Conservation (phyloP, 225 moss, liverwort and hornwort genomes). For the Polytrichum commune region DNA sequence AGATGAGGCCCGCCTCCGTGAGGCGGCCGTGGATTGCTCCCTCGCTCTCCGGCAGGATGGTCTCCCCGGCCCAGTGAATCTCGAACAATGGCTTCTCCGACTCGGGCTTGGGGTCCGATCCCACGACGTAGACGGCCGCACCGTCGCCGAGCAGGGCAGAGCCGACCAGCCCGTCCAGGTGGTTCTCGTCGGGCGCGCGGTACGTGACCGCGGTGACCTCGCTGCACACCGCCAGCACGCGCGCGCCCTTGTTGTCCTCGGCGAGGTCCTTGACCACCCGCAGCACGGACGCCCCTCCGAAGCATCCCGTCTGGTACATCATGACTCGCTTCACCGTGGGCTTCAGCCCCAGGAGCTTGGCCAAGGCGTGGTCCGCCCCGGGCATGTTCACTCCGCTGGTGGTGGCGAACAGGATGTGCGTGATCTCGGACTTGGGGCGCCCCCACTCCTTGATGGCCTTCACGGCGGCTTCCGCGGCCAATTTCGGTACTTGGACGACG, state of each 20-base stretch:
- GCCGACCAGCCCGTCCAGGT: slow-evolving; percentile 44
- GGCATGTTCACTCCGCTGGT: slow-evolving; percentile 55
- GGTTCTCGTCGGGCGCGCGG: slow-evolving; percentile 41
- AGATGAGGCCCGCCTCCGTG: slow-evolving; percentile 43
- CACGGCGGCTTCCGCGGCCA: slow-evolving; percentile 44
- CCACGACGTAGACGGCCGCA: slow-evolving; percentile 37
- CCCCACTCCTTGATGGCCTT: slow-evolving; percentile 53
- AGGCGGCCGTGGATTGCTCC: slow-evolving; percentile 41
- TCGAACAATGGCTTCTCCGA: slow-evolving; percentile 38
- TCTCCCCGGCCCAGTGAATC: slow-evolving; percentile 43
- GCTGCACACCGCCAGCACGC: slow-evolving; percentile 35
- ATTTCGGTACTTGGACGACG: slow-evolving; percentile 47
- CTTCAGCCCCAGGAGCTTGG: slow-evolving; percentile 39
- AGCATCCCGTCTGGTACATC: slow-evolving; percentile 47
- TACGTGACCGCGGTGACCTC: slow-evolving; percentile 44
- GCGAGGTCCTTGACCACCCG: slow-evolving; percentile 45
- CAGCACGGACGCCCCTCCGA: slow-evolving; percentile 43
- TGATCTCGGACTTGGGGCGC: slow-evolving; percentile 42
- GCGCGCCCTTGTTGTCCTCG: slow-evolving; percentile 36
- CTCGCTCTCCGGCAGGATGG: slow-evolving; percentile 38
- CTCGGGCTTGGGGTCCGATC: slow-evolving; percentile 34
- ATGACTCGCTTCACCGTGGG: slow-evolving; percentile 42
- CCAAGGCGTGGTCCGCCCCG: slow-evolving; percentile 40
- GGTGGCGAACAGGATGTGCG: slow-evolving; percentile 46
- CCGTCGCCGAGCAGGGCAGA: slow-evolving; percentile 42